Percentiles rank a stretch among this genome's conserved stretches.
Conservation (phyloP, 371 early-diverging fungal genomes). For the Nematocida ironsii region DNA sequence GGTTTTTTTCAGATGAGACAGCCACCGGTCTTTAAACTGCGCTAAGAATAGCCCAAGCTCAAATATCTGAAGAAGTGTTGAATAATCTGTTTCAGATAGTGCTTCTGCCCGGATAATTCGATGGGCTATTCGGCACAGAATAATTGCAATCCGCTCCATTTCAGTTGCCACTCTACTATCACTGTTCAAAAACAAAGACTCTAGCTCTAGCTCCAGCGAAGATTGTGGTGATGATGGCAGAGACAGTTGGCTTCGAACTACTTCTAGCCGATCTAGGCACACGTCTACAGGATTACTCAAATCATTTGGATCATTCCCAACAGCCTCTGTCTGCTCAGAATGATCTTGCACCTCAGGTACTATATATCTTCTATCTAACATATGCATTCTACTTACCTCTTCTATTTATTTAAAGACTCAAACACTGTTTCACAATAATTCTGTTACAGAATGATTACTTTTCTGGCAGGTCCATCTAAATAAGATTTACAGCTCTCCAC, state of each 20-base stretch:
- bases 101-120: conserved; percentile 17
- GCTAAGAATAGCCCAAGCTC: conserved; percentile 53
- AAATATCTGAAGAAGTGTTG: conserved; percentile 49
- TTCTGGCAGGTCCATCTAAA: background rate
- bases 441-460: background rate
- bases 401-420: conserved; percentile 5
- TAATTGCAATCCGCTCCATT: conserved; percentile 52
- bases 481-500: too few species aligned
- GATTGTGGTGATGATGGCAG: background rate
- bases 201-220: conserved; percentile 35
- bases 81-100: conserved; percentile 14
- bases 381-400: background rate
- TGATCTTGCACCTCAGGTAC: conserved; percentile 38
- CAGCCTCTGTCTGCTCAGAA: background rate
- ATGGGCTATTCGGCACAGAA: conserved; percentile 56
- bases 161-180: conserved; percentile 30
- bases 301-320: background rate
- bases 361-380: conserved; percentile 49
- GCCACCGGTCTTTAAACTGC: conserved; percentile 57
- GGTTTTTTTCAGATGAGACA: conserved; percentile 1
- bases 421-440: conserved; percentile 1
- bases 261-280: conserved; percentile 32
- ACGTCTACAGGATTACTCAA: conserved; percentile 8
- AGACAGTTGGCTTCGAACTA: conserved; percentile 1
- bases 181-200: conserved; percentile 10